Evolutionary conservation across 148 eudicot genomes (phyloP).

Genomic region (Salicornia ramosissima): DNA sequence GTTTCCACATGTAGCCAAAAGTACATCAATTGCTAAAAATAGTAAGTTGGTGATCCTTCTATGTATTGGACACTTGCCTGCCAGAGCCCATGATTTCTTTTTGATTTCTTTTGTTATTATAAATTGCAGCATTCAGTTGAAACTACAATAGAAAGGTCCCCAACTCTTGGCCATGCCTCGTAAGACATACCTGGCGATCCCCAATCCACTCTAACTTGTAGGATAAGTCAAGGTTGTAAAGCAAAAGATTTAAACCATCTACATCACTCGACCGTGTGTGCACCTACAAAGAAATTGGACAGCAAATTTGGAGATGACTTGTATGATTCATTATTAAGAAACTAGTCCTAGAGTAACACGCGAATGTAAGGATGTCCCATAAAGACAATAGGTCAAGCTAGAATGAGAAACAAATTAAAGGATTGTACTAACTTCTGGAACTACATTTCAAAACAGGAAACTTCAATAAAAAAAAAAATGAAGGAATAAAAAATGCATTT

Average conservation of each 20-base stretch:
- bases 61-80: neutral
- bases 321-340: neutral
- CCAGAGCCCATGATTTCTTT: neutral
- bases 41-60: neutral
- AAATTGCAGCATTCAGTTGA: neutral
- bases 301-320: neutral
- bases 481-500: neutral
- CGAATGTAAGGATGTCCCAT: neutral
- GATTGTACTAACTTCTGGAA: neutral
- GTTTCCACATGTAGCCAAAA: neutral
- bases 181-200: constrained; percentile 59
- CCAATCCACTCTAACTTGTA: constrained; percentile 81
- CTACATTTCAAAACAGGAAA: neutral
- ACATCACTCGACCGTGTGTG: constrained; percentile 39
- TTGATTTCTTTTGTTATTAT: neutral
- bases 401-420: neutral
- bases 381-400: neutral
- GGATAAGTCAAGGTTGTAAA: constrained; percentile 80
- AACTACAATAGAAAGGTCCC: constrained; percentile 66
- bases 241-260: constrained; percentile 57
- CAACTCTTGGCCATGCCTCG: constrained; percentile 61
- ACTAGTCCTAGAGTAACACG: neutral
- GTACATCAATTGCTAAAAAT: neutral
- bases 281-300: constrained; percentile 49
- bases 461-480: too few relatives aligned